These are phyloP conservation scores for Aspergillus clavatus DNA, from an alignment of 2,329 filamentous ascomycete genomes.

Conservation along the genomic window DNA sequence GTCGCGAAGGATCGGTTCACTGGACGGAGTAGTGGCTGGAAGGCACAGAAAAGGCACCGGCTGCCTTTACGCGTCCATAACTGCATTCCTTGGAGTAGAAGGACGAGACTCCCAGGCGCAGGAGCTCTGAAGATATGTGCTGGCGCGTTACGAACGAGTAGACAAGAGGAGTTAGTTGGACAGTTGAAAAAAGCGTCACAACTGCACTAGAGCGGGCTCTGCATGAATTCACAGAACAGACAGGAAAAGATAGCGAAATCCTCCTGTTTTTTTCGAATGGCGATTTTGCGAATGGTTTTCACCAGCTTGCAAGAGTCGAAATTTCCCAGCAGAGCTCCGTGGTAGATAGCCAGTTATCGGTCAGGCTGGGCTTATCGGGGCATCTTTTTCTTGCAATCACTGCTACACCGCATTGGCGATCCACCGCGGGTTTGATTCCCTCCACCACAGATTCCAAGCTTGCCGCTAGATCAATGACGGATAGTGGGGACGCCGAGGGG, in stretches of 20 bases:
- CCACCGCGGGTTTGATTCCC: slow-evolving; percentile 2
- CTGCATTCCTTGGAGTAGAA: slow-evolving; percentile 37
- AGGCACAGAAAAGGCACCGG: slow-evolving; percentile 40
- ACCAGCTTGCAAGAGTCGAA: too few species aligned
- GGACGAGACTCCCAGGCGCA: background rate
- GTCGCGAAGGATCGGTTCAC: slow-evolving; percentile 29
- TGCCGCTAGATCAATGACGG: slow-evolving; percentile 1
- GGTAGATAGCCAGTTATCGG: too few species aligned
- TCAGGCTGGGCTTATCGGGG: too few species aligned
- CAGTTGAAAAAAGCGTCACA: background rate
- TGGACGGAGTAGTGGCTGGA: slow-evolving; percentile 29
- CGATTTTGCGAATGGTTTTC: too few species aligned
- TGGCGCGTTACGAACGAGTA: too few species aligned
- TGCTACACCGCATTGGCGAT: slow-evolving; percentile 7
- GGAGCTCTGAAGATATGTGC: background rate
- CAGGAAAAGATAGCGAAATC: background rate
- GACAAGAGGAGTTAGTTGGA: background rate
- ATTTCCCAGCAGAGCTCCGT: too few species aligned
- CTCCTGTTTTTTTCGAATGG: too few species aligned
- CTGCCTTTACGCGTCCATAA: slow-evolving; percentile 32
- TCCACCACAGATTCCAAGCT: background rate
- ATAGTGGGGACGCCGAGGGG: slow-evolving; percentile 15
- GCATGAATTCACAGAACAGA: background rate
- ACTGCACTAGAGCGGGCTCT: background rate
- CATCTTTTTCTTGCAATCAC: too few species aligned